Evolutionary conservation across 305 asterid species (phyloP).

Genomic region (Fraxinus nigra): DNA sequence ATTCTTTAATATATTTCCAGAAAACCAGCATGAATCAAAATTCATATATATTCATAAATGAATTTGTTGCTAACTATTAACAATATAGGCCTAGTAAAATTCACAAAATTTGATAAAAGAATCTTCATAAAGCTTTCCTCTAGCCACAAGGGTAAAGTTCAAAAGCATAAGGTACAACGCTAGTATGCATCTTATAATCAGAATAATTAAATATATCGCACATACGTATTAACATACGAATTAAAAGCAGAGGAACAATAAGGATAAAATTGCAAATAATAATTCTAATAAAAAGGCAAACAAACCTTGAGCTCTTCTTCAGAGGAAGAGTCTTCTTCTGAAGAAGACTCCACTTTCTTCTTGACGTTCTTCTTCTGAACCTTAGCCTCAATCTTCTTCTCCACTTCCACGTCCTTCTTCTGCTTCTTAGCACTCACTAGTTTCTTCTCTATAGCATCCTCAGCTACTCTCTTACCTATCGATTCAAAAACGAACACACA

Average conservation of each 20-base stretch:
- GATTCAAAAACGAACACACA: not conserved
- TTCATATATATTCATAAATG: not conserved
- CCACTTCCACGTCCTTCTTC: not conserved
- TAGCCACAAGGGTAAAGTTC: not conserved
- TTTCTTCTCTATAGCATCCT: not conserved
- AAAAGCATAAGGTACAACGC: not conserved
- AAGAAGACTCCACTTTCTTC: conserved; percentile 35
- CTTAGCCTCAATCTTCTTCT: not conserved
- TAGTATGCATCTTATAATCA: not conserved
- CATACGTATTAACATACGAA: not conserved
- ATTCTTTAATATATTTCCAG: not conserved
- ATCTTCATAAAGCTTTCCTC: not conserved
- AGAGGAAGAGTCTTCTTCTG: conserved; percentile 14
- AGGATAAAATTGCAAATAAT: not conserved
- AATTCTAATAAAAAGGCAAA: not conserved
- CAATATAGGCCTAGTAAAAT: not conserved
- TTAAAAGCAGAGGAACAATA: not conserved
- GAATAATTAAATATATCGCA: not conserved
- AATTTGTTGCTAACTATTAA: not conserved
- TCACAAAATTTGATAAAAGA: not conserved
- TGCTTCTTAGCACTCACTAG: conserved; percentile 2
- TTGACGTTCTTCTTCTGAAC: conserved; percentile 24
- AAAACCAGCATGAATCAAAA: not conserved
- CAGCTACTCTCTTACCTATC: conserved; percentile 3
- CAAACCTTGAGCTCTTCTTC: conserved; percentile 1